A percentile compares a stretch with the other conserved stretches of the same genome.
These are phyloP conservation scores for Mollisia scopiformis DNA, from an alignment of 2,329 filamentous ascomycete genomes.

Conservation along the genomic window DNA sequence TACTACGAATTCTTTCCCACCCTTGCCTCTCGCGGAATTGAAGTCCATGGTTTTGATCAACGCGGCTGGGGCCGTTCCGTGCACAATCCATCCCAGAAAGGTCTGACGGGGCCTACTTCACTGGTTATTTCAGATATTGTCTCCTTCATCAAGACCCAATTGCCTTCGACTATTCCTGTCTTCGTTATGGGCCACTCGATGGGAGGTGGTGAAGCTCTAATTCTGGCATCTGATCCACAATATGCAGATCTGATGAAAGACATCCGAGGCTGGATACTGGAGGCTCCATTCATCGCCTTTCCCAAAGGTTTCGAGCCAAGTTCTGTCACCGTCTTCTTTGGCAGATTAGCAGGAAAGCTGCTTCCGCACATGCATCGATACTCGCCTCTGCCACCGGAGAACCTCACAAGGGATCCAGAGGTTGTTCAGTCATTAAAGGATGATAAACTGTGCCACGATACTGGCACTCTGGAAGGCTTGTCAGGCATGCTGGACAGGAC, in stretches of 20 bases:
- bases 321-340: constrained; percentile 63
- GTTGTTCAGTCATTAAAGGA: constrained; percentile 62
- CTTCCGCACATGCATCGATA: constrained; percentile 70
- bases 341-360: constrained; percentile 68
- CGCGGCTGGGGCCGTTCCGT: constrained; percentile 85
- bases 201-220: constrained; percentile 80
- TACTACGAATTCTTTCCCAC: constrained; percentile 76
- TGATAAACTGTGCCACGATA: constrained; percentile 79
- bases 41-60: constrained; percentile 81
- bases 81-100: constrained; percentile 61
- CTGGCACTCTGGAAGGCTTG: constrained; percentile 82
- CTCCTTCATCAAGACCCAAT: constrained; percentile 68
- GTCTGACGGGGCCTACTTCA: constrained; percentile 73
- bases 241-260: constrained; percentile 58
- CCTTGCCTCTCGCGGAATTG: constrained; percentile 73
- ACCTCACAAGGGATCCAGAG: constrained; percentile 68
- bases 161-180: constrained; percentile 59
- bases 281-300: constrained; percentile 80
- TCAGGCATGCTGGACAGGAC: constrained; percentile 78
- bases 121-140: constrained; percentile 78
- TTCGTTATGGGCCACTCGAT: constrained; percentile 92
- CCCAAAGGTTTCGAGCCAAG: constrained; percentile 66
- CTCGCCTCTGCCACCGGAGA: constrained; percentile 64
- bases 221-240: constrained; percentile 53
- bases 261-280: constrained; percentile 74